phyloP scores from a whole-genome alignment of 306 rosid species.

The Fagus crenata region DNA sequence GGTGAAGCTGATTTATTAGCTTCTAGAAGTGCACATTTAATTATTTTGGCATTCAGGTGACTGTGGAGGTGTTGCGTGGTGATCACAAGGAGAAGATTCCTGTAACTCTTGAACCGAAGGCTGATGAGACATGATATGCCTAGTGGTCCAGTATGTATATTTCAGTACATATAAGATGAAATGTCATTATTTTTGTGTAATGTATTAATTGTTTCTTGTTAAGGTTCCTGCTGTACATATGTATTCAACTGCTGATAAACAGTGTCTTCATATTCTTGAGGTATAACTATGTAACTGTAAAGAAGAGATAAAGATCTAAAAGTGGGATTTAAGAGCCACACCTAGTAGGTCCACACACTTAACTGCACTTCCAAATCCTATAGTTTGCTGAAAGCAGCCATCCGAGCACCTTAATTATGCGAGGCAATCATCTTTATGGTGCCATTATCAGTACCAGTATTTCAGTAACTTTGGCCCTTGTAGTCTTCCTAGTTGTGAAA shows the following conservation, averaged over 20 bases:
- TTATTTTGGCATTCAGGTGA: conserved; percentile 54
- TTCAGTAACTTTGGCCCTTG: too few species aligned
- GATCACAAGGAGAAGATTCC: conserved; percentile 95
- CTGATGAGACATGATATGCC: conserved; percentile 67
- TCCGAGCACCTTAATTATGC: neutral
- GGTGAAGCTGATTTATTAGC: conserved; percentile 11
- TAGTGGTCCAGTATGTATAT: conserved; percentile 9
- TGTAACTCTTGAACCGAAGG: conserved; percentile 81
- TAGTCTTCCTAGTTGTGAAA: neutral
- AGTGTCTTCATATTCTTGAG: neutral
- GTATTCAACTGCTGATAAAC: neutral
- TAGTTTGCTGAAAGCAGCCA: neutral
- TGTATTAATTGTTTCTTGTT: conserved; percentile 1
- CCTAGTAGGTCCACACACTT: neutral
- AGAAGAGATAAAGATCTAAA: neutral
- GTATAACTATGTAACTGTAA: neutral
- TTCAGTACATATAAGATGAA: conserved; percentile 4
- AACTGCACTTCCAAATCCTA: neutral
- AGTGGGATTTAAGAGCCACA: neutral
- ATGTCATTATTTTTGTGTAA: conserved; percentile 6
- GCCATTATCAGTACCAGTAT: neutral
- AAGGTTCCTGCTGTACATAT: conserved; percentile 26
- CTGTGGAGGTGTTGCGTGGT: conserved; percentile 91
- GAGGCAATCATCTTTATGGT: neutral
- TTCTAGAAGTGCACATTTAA: neutral